phyloP scores from a whole-genome alignment of 805 yeast species.

The Candida insectalens region DNA sequence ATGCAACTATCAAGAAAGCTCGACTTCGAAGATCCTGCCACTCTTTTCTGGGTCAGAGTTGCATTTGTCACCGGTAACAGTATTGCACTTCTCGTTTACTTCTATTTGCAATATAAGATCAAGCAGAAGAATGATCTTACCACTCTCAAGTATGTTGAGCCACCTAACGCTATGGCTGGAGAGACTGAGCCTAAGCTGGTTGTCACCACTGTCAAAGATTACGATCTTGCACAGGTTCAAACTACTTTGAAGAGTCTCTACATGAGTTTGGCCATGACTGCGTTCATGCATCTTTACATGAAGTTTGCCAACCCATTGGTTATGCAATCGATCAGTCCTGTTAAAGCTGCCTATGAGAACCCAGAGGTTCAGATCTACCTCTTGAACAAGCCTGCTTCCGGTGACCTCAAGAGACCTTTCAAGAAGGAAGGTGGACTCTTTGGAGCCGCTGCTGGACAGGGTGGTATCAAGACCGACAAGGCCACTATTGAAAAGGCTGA shows the following conservation, averaged over 20 bases:
- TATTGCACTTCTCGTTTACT: slow-evolving; percentile 56
- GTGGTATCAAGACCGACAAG: slow-evolving; percentile 71
- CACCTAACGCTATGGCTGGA: slow-evolving; percentile 73
- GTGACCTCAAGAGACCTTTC: slow-evolving; percentile 95
- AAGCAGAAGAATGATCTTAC: slow-evolving; percentile 78
- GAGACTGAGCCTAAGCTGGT: slow-evolving; percentile 64
- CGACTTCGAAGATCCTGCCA: slow-evolving; percentile 77
- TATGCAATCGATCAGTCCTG: slow-evolving; percentile 86
- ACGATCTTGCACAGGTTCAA: slow-evolving; percentile 83
- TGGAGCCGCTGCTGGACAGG: slow-evolving; percentile 33
- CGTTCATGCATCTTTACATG: slow-evolving; percentile 95
- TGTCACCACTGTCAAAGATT: slow-evolving; percentile 89
- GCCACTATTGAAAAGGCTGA: slow-evolving; percentile 80
- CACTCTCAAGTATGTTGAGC: slow-evolving; percentile 82
- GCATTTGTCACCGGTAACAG: slow-evolving; percentile 61
- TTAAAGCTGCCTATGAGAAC: slow-evolving; percentile 83
- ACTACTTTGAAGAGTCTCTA: slow-evolving; percentile 71
- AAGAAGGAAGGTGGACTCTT: slow-evolving; percentile 69
- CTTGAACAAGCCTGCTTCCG: slow-evolving; percentile 71
- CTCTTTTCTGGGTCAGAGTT: slow-evolving; percentile 64
- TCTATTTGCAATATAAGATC: slow-evolving; percentile 52
- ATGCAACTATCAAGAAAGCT: slow-evolving; percentile 89
- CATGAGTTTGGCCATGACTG: slow-evolving; percentile 94
- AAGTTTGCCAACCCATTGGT: slow-evolving; percentile 94
- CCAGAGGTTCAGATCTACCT: slow-evolving; percentile 88